A percentile compares a stretch with the other conserved stretches of the same genome.
phyloP scores from a whole-genome alignment of 2,329 filamentous ascomycete species.

The Penicillium sp. region DNA sequence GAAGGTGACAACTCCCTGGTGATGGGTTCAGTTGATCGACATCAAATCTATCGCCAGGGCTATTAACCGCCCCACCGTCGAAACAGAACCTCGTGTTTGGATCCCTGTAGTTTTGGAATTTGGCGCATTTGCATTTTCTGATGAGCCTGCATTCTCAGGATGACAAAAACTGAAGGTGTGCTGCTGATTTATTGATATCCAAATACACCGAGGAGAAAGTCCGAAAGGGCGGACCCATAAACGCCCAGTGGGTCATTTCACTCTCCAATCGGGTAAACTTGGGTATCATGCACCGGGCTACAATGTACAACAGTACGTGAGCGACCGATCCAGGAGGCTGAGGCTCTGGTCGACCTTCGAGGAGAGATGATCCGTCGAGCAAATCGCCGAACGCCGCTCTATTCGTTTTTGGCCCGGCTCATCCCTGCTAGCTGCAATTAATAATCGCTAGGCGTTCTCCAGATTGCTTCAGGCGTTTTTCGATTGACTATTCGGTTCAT shows the following conservation, averaged over 20 bases:
- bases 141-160: not conserved
- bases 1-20: not conserved
- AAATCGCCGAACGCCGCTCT: not conserved
- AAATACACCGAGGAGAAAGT: not conserved
- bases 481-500: not conserved
- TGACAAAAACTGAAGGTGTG: not conserved
- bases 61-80: conserved; percentile 3
- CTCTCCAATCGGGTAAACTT: not conserved
- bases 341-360: conserved; percentile 8
- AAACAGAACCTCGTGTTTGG: not conserved
- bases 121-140: not conserved
- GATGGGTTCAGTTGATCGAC: not conserved
- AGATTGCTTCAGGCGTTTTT: conserved; percentile 3
- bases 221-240: not conserved
- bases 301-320: no score
- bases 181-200: not conserved
- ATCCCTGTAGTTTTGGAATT: not conserved
- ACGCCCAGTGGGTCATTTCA: not conserved
- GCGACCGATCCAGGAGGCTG: conserved; percentile 3
- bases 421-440: not conserved
- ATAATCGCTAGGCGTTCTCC: conserved; percentile 2
- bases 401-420: not conserved
- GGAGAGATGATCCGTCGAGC: not conserved
- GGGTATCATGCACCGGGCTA: not conserved
- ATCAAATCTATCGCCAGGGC: not conserved